Base-by-base conservation (phyloP, 208 protist species). In the Acanthamoeba royreba region DNA sequence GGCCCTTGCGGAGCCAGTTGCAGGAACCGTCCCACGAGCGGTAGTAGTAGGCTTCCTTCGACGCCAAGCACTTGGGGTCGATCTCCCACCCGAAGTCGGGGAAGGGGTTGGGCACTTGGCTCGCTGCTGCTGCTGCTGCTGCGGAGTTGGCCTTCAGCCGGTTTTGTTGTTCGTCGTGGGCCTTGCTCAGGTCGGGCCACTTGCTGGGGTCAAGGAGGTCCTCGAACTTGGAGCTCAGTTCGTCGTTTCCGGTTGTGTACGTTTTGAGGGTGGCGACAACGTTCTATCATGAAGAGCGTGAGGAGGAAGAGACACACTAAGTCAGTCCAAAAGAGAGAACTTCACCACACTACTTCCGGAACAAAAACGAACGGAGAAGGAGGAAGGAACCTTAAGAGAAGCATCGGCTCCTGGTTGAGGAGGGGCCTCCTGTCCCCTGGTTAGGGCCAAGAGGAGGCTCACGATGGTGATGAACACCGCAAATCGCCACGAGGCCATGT, bases 1-100 rank as follows among this genome's bases (percentile, higher is more conserved):
- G 69, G 19, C 69, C 69, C 69, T 81, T 81, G 31, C 69, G 69
- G 35, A 81, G 69, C 69, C 69, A 81, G 38, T 81, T 81, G 69
- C 69, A 81, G 1, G 69, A 81, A 22, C 69, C 69, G 19, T 81
- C 69, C 69, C 69, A 81, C 38, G 69, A 81, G 13, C 69, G 69
- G 69, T 81, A 81, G 38, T 81, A 81, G 69, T 81, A 81, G 1
- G 69, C 19, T 42, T 81, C 69, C 69, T 81, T 81, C 19, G 69
- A 81, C 38, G 43, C 69, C 69, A 81, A 47, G 69, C 69, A 81
- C 38, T 81, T 81, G 69, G 69, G 69, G 38, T 81, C 69, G 19
- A 81, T 81, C 19, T 81, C 69, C 69, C 69, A 81, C 3, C 69
- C 69, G 33, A 81, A 81, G 69, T 81, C 69, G 7, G 69, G 69